These are phyloP conservation scores for Capsicum pubescens DNA, from an alignment of 257 asterid genomes.

Conservation along the genomic window DNA sequence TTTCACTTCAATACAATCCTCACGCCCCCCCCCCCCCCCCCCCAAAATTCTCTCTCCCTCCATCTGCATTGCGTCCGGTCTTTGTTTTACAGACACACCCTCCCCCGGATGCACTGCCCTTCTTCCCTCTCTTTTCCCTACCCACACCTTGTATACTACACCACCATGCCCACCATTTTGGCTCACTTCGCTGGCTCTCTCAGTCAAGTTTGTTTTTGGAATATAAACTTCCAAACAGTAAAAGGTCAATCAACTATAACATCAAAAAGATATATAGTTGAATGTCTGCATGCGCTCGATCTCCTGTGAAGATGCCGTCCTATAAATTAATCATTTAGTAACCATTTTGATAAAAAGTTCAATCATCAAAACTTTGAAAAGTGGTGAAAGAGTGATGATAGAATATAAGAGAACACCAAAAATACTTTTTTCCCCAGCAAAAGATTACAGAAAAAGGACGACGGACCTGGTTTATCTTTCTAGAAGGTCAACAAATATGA, in stretches of 20 bases:
- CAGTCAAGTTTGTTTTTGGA: background rate
- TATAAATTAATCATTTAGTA: constrained; percentile 3
- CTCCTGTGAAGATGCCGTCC: constrained; percentile 8
- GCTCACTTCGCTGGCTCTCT: background rate
- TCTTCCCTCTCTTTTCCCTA: background rate
- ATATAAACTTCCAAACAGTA: background rate
- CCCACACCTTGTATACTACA: background rate
- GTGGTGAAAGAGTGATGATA: background rate
- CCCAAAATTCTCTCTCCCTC: background rate
- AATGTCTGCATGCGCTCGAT: background rate
- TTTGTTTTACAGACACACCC: background rate
- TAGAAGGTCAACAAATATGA: constrained; percentile 9
- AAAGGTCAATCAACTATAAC: constrained; percentile 1
- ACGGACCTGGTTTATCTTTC: background rate
- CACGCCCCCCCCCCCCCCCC: background rate
- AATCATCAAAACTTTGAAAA: constrained; percentile 5
- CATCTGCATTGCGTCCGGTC: background rate
- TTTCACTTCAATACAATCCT: background rate
- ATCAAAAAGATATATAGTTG: background rate
- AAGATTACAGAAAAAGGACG: background rate
- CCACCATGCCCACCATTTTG: background rate
- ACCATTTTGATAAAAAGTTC: background rate
- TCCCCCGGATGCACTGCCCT: background rate
- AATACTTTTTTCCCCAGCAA: constrained; percentile 6
- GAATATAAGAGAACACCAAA: constrained; percentile 5